Base-by-base conservation (phyloP, 352 stramenopile species). In the Salisapilia sapeloensis region DNA sequence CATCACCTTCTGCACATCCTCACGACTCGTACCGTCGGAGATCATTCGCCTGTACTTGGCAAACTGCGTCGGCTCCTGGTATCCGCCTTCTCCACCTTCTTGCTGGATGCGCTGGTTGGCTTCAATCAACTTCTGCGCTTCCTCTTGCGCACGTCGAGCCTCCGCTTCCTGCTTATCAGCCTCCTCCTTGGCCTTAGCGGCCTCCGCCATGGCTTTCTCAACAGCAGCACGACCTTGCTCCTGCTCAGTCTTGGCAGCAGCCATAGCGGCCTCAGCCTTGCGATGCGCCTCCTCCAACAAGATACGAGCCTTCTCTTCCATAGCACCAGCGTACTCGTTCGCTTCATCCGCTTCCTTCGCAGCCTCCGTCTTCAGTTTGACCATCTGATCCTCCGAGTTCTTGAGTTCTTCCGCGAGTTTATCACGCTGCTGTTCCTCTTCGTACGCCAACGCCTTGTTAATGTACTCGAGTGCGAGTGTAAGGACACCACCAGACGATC, bases 51-150 rank as follows among this genome's bases (percentile, higher is more conserved):
- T 53, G 32, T 84, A 89, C 11, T 43, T 35, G 32, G 48, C 50
- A 33, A 80, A 89, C 29, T 71, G 60, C 3, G 66, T 75, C 22
- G 61, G 35, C 27, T 48, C 49, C 16, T 66, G 49, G 2, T 60
- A 31, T n/a, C n/a, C n/a, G n/a, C n/a, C 16, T 46, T 46, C 27
- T 66, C 38, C 2, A 53, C 48, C n/a, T n/a, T n/a, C 21, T 62
- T 84, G 64, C 39, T 89, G 74, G 33, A 89, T 89, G 25, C 69
- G 66, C 12, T 61, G 61, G 44, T 89, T 89, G 25, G 74, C 74
- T 43, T 85, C 74, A 54, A 89, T 89, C 29, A 89, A 42, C 42
- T 81, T 76, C 36, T 71, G 53, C 14, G 74, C 74, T 38, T 89
- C 74, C 39, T 81, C 74, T 27, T 85, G 69, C 5, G 71, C 71